Conservation (phyloP, 768 basidiomycete genomes). For the Lyophyllum atratum region DNA sequence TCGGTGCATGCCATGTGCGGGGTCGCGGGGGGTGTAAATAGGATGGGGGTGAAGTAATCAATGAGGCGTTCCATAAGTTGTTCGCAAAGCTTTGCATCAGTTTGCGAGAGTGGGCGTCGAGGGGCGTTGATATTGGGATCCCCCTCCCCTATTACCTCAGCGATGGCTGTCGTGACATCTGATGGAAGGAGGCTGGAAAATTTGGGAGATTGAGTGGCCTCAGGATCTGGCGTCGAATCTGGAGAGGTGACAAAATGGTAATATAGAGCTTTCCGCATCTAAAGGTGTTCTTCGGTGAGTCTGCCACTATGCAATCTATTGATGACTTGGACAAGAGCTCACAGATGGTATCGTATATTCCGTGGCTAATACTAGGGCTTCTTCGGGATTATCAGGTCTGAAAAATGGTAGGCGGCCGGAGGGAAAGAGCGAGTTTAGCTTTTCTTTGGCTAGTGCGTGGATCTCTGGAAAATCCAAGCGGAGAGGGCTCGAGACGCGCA, state of each 20-base stretch:
- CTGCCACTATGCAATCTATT: background rate
- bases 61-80: slow-evolving; percentile 58
- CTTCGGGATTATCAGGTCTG: slow-evolving; percentile 46
- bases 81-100: slow-evolving; percentile 42
- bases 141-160: background rate
- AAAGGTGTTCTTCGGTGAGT: background rate
- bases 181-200: background rate
- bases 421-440: slow-evolving; percentile 50
- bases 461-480: slow-evolving; percentile 42
- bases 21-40: slow-evolving; percentile 73
- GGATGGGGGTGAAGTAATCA: slow-evolving; percentile 66
- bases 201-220: slow-evolving; percentile 1
- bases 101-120: slow-evolving; percentile 27
- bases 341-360: slow-evolving; percentile 51
- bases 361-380: slow-evolving; percentile 54
- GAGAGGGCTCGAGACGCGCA: slow-evolving; percentile 57
- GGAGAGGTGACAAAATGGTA: slow-evolving; percentile 59
- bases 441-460: slow-evolving; percentile 43
- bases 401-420: slow-evolving; percentile 44
- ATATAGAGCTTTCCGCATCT: slow-evolving; percentile 65
- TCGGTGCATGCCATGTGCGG: slow-evolving; percentile 77
- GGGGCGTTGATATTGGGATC: background rate
- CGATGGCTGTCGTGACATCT: slow-evolving; percentile 14
- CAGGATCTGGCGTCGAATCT: slow-evolving; percentile 9
- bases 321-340: slow-evolving; percentile 23